Evolutionary conservation across 1,139 yeast species (phyloP), one percentile per base, ranked within the genome.

Genomic region (Saccharomyces hybrid): DNA sequence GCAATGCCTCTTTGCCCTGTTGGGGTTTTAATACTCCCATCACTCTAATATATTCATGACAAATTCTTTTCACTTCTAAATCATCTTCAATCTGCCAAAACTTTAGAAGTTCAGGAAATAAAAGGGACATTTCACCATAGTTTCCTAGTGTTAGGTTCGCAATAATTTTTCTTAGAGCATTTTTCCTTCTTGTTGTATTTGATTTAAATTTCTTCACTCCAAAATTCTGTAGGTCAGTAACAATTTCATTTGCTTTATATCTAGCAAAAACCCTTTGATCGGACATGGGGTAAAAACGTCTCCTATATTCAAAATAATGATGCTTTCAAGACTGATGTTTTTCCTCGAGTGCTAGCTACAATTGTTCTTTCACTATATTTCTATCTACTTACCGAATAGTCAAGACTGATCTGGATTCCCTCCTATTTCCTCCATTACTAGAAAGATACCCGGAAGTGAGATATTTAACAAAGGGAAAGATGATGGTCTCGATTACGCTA

Each of bases 111-210:
- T 87, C 95, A 0, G 86, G 84, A 67, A 85, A 80, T 57, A 91
- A 67, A 42, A 75, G 66, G 9, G 82, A 77, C 81, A 90, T 80
- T 65, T 91, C 97, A 59, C 79, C 78, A 47, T 60, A 59, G 67
- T 89, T 89, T 55, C 90, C 90, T 72, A 90, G 77, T 4, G 95
- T 85, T 71, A 89, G 78, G 68, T 90, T 91, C 48, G 96, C 95
- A 6, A 90, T 78, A 31, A 89, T 79, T 66, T 87, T 87, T 69
- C 84, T 85, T 60, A 93, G 73, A 0, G 89, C 83, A 25, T 78
- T 72, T 66, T 82, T 84, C 64, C 84, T 75, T 56, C 77, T 68
- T 72, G 75, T 58, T 4, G 61, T 62, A 53, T 60, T 63, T 11
- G 58, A 49, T 53, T 66, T 67, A 19, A 64, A 58, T 55, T 65